Evolutionary conservation across 805 yeast species (phyloP), one percentile per base, ranked within the genome.

Genomic region (Lachancea fermentati): DNA sequence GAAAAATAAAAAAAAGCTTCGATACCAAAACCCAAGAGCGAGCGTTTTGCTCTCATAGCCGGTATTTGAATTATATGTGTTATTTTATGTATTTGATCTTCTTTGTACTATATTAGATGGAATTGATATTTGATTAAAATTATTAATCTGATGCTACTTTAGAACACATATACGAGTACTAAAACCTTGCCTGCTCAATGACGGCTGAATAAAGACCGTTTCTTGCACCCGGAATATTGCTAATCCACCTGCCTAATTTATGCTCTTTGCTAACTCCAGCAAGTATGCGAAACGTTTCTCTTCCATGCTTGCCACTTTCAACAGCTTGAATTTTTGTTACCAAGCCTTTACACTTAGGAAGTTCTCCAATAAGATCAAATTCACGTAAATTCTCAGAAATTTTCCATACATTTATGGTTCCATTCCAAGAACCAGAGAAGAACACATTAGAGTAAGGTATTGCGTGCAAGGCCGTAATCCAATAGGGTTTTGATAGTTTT

Each of bases 391-490:
- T 79, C 36, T 75, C 80, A 36, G 72, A 74, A 19, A 91, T 59
- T 55, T 76, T 76, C 97, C 97, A 93, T 34, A 87, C 72, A 45
- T 74, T 78, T 40, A 93, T 61, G 6, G 69, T 59, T 3, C 97
- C 97, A 55, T 78, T 75, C 81, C 86, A 84, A 2, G 97, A 89
- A 1, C 98, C 98, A 9, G 87, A 77, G 32, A 91, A 67, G 55
- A 93, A 86, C 4, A 86, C 62, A 56, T 93, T 88, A 9, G 89
- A 75, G 59, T 77, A 91, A 13, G 97, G 96, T 16, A 91, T 67
- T 0, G 95, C 86, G 51, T 80, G 72, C 7, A 91, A 60, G 1
- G 88, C 71, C 0, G 97, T 87, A 50, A 93, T 82, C 84, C 91
- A 80, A 52, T 81, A 83, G 19, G 97, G 96, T 42, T 76, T 82